Evolutionary conservation across 2,329 filamentous ascomycete species (phyloP), one percentile per base, ranked within the genome.

Genomic region (Sclerotinia borealis): DNA sequence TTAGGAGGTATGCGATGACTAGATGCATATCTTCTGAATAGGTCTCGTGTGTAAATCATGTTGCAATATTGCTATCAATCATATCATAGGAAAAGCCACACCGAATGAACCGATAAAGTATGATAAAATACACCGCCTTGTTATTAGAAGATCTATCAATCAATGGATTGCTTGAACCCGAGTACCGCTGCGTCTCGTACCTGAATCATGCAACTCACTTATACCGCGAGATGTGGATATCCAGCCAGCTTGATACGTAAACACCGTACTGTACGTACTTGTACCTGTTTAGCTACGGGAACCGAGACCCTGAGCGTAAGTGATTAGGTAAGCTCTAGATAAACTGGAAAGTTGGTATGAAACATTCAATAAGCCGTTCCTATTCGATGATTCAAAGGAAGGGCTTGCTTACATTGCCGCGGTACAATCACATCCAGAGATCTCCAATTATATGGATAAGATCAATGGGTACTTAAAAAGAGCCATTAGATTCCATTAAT

Each of bases 31-130:
- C 8, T 37, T 52, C n/a, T 52, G 49, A 39, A 37, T 39, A n/a
- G 51, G 51, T 54, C 51, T 39, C 51, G 51, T 39, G 51, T 39
- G 36, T n/a, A n/a, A n/a, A n/a, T n/a, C n/a, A n/a, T n/a, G n/a
- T n/a, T n/a, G n/a, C n/a, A n/a, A n/a, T n/a, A n/a, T n/a, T n/a
- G n/a, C n/a, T 29, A 50, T 50, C 48, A 51, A 51, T 36, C 29
- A 51, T 34, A 51, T 36, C 31, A 17, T 36, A 25, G 29, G 9
- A 19, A 31, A 56, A 56, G 52, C 52, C 25, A 55, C 52, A 22
- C 52, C 52, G 52, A 55, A 36, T 43, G 19, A 31, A 15, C n/a
- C 10, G 19, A 36, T 22, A 27, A n/a, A 31, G 36, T n/a, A 31
- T 52, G 48, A 45, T 22, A 45, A 10, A 8, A 11, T 8, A 37